Evolutionary conservation across 257 asterid species (phyloP).

Genomic region (Fraxinus pennsylvanica): DNA sequence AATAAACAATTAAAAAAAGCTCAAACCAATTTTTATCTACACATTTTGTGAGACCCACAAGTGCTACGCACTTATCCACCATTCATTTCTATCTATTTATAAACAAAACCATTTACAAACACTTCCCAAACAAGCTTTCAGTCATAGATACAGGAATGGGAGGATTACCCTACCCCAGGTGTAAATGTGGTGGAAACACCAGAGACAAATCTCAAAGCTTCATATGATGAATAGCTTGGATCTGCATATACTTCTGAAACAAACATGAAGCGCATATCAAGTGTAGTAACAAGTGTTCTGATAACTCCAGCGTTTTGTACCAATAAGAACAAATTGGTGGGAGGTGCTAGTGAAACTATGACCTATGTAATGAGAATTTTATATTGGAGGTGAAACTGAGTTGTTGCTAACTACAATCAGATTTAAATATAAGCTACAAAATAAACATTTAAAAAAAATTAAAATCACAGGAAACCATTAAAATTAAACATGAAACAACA

Average conservation of each 20-base stretch:
- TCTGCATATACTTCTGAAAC: conserved; percentile 93
- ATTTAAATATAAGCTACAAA: too few relatives aligned
- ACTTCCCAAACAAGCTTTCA: too few relatives aligned
- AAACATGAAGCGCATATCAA: conserved; percentile 20
- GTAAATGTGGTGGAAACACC: conserved; percentile 85
- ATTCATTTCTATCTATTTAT: too few relatives aligned
- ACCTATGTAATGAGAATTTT: neutral
- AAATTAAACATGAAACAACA: neutral
- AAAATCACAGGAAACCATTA: neutral
- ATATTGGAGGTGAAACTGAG: neutral
- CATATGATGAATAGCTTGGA: conserved; percentile 73
- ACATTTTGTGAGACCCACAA: neutral
- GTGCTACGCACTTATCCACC: too few relatives aligned
- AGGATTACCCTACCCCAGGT: conserved; percentile 64
- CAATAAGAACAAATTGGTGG: neutral
- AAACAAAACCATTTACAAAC: too few relatives aligned
- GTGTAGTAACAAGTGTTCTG: neutral
- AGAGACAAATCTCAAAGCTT: conserved; percentile 72
- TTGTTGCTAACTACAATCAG: neutral
- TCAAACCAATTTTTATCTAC: too few relatives aligned
- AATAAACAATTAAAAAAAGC: too few relatives aligned
- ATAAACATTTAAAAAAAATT: too few relatives aligned
- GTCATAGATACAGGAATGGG: conserved; percentile 16
- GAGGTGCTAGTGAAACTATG: conserved; percentile 1
- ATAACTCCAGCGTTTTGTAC: conserved; percentile 7